Percentiles rank a stretch among this genome's conserved stretches.
These are phyloP conservation scores for Fraxinus ornus DNA, from an alignment of 305 asterid species.

Conservation along the genomic window DNA sequence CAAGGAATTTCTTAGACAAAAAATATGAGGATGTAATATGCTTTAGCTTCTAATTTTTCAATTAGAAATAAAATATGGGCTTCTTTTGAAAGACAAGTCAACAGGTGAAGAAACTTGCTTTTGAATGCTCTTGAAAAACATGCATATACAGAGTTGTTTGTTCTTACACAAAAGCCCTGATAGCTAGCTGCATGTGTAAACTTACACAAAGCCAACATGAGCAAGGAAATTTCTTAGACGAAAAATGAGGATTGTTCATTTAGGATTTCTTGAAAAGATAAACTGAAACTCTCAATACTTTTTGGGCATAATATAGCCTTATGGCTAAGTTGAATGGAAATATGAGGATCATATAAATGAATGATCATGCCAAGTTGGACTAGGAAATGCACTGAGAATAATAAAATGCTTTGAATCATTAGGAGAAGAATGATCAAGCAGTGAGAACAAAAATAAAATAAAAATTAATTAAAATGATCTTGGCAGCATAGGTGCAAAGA, in stretches of 20 bases:
- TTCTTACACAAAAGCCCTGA: too few relatives aligned
- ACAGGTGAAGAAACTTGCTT: background rate
- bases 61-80: constrained; percentile 9
- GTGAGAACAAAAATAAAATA: background rate
- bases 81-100: background rate
- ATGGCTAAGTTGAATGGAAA: background rate
- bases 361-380: background rate
- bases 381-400: background rate
- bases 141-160: background rate
- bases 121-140: background rate
- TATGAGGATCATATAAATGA: background rate
- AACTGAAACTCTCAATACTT: background rate
- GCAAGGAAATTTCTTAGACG: background rate
- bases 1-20: background rate
- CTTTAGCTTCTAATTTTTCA: background rate
- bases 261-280: background rate
- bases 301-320: background rate
- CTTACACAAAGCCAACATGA: background rate
- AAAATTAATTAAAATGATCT: background rate
- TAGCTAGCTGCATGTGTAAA: background rate
- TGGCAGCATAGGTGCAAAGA: background rate
- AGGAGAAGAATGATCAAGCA: background rate
- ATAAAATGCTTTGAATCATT: background rate
- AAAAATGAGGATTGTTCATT: background rate
- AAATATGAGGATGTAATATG: background rate